Base-by-base conservation (phyloP, 768 basidiomycete species). In the Chalciporus pseudorubinellus region DNA sequence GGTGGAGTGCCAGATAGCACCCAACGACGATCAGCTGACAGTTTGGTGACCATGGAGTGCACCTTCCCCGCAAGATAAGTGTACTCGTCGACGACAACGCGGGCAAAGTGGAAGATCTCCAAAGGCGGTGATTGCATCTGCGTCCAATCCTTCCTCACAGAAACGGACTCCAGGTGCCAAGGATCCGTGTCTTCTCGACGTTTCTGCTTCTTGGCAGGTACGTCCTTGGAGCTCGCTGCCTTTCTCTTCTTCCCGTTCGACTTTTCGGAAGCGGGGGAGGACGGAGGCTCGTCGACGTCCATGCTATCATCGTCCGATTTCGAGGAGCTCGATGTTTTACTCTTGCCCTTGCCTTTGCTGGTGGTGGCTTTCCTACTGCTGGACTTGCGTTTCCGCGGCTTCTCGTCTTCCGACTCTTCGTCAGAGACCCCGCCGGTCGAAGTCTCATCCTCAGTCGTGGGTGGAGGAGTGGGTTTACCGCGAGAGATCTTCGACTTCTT, bases 1-100 rank as follows among this genome's bases (percentile, higher is more conserved):
- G 94, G 94, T 8, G 95, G 95, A 20, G 95, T 98, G 11, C 95
- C 95, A 3, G 95, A 98, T n/a, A 98, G 77, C 6, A 98, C 91
- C 95, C 95, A 98, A 49, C 85, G 87, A 39, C 90, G 79, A 44
- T 87, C 84, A 0, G 90, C 85, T 11, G 83, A 81, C 19, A 95
- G 70, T 43, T 79, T 80, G 3, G 89, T 91, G 33, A 95, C 79
- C 60, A 93, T 76, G 3, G 89, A 77, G 55, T 89, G 87, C 7
- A 85, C 77, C 60, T 88, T 85, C 48, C 89, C 91, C 21, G 86
- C 83, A 20, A 95, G 77, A 62, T 98, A 97, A 1, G 93, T 95
- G 68, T 95, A 98, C 65, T 98, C 94, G 70, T 97, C 95, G 38
- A 95, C 84, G 45, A 98, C 87, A 24, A 89, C 80, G 6, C 94